Conservation (phyloP, 768 basidiomycete species). For the Epithele typhae region DNA sequence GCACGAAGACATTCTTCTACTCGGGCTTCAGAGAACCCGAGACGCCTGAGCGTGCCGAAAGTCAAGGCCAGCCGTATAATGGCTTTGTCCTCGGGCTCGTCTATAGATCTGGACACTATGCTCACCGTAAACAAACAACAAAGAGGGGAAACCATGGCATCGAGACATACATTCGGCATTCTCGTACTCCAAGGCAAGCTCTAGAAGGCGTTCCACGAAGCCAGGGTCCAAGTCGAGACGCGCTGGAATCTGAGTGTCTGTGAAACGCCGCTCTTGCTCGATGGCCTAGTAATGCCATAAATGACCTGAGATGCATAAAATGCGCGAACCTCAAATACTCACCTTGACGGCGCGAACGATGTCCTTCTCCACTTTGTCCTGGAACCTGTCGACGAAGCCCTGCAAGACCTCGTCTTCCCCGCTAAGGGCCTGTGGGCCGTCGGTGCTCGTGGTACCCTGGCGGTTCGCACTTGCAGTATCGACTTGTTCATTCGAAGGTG, state of each 20-base stretch:
- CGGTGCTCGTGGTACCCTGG: constrained; percentile 14
- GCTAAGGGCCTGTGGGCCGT: constrained; percentile 29
- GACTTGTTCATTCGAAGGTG: constrained; percentile 6
- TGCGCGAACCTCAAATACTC: not conserved
- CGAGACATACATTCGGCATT: constrained; percentile 29
- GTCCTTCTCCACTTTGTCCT: constrained; percentile 88
- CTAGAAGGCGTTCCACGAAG: constrained; percentile 56
- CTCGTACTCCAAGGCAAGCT: constrained; percentile 39
- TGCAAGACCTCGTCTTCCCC: constrained; percentile 60
- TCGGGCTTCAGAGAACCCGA: constrained; percentile 68
- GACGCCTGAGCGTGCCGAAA: constrained; percentile 72
- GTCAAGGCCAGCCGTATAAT: constrained; percentile 70
- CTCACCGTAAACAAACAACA: not conserved
- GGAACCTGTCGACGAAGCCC: constrained; percentile 70
- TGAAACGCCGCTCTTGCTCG: constrained; percentile 74
- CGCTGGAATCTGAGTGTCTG: constrained; percentile 53
- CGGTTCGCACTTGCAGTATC: too few species aligned
- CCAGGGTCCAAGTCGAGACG: constrained; percentile 56
- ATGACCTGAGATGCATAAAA: too few species aligned
- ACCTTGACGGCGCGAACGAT: constrained; percentile 71
- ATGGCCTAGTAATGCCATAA: constrained; percentile 46
- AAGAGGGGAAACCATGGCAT: not conserved
- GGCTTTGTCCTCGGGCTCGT: constrained; percentile 68
- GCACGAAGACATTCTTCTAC: constrained; percentile 68
- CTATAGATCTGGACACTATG: constrained; percentile 35